phyloP scores from a whole-genome alignment of 2,329 filamentous ascomycete species.

The Pseudogymnoascus sp. region DNA sequence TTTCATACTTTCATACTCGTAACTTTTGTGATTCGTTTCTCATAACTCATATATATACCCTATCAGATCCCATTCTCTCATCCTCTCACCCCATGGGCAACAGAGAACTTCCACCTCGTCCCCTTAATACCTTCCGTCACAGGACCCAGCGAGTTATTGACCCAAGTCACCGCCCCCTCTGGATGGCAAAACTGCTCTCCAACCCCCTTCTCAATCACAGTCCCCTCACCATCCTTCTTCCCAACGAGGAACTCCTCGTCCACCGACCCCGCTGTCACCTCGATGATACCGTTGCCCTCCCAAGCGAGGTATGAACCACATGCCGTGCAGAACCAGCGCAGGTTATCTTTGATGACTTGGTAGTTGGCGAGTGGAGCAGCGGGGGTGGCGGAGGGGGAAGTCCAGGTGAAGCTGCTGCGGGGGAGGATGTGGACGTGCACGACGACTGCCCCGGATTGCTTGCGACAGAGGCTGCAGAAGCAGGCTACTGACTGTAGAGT shows the following conservation, averaged over 20 bases:
- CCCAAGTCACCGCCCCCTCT: not conserved
- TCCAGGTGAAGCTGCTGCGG: slow-evolving; percentile 29
- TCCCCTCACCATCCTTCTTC: slow-evolving; percentile 13
- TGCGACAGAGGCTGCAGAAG: slow-evolving; percentile 49
- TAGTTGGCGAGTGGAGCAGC: slow-evolving; percentile 29
- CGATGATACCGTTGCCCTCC: slow-evolving; percentile 25
- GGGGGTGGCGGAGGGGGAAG: slow-evolving; percentile 28
- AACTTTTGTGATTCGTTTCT: not conserved
- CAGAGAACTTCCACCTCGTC: not conserved
- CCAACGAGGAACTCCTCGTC: slow-evolving; percentile 36
- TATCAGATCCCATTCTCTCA: not conserved
- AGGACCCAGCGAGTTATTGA: not conserved
- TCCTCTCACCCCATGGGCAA: not conserved
- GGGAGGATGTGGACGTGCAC: slow-evolving; percentile 34
- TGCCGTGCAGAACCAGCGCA: slow-evolving; percentile 40
- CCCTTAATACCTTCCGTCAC: not conserved
- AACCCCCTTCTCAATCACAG: not conserved
- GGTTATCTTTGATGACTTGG: slow-evolving; percentile 31
- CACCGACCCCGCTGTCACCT: slow-evolving; percentile 36
- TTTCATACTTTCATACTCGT: not conserved
- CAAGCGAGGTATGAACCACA: slow-evolving; percentile 45
- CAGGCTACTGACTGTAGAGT: slow-evolving; percentile 36
- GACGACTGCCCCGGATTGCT: slow-evolving; percentile 40
- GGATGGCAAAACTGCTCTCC: not conserved
- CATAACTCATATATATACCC: not conserved